Conservation (phyloP, 495 filamentous ascomycete genomes). For the Hypoxylon crocopeplum region DNA sequence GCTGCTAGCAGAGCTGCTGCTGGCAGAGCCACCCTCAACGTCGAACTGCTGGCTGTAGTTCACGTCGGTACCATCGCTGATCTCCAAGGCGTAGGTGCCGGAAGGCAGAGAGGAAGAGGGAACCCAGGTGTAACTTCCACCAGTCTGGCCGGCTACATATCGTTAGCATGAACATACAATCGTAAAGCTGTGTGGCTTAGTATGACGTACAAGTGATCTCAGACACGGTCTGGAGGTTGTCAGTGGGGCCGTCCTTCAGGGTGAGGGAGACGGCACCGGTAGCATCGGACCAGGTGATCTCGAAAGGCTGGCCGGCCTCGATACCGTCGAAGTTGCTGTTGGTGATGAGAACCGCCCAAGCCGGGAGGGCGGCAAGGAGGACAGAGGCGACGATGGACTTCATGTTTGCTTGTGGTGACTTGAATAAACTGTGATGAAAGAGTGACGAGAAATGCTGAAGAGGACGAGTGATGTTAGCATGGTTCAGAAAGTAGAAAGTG, state of each 20-base stretch:
- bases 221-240: constrained; percentile 45
- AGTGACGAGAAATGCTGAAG: constrained; percentile 31
- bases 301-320: constrained; percentile 47
- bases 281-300: constrained; percentile 49
- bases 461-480: neutral
- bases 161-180: constrained; percentile 17
- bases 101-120: constrained; percentile 42
- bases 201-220: constrained; percentile 44
- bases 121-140: constrained; percentile 44
- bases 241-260: constrained; percentile 43
- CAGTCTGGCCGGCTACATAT: constrained; percentile 38
- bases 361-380: constrained; percentile 47
- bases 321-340: constrained; percentile 49
- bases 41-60: constrained; percentile 54
- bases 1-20: constrained; percentile 32
- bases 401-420: constrained; percentile 47
- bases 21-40: constrained; percentile 38
- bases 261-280: constrained; percentile 47
- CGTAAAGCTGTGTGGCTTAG: neutral
- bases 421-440: constrained; percentile 31
- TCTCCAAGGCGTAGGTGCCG: constrained; percentile 54
- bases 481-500: neutral
- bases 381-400: constrained; percentile 47
- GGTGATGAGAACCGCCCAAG: constrained; percentile 47
- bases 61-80: constrained; percentile 41